Base-by-base conservation (phyloP, 371 early-diverging fungal species). In the Rhizopus delemar region DNA sequence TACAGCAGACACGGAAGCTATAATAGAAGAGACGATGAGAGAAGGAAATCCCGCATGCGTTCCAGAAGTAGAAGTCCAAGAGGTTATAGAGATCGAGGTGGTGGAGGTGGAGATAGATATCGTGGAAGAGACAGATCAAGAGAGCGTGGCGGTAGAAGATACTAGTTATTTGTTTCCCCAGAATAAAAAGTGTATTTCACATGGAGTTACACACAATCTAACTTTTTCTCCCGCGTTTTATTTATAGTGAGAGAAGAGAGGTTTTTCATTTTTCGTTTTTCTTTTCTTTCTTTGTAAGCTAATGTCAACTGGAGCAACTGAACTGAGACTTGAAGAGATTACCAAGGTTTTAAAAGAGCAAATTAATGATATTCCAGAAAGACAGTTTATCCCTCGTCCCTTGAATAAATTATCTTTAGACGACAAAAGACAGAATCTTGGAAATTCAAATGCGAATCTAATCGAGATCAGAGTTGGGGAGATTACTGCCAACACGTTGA, bases 61-160 rank as follows among this genome's bases (percentile, higher is more conserved):
- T 77, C 78, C 3, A 60, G 81, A 63, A 72, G 71, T 65, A 46
- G 73, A 53, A 74, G 79, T 28, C 75, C 73, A 51, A 66, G 68
- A 15, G 69, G 68, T 15, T 73, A 71, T 38, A 73, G 68, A 59
- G 71, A 73, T 33, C 66, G 70, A 51, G 72, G 78, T 22, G 53
- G 73, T 35, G 78, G 70, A 49, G 72, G 78, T 22, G 53, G 73
- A 32, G 78, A 82, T 50, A 55, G 75, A 53, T 77, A 80, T 43
- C 41, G 81, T 41, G 78, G 80, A 31, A 71, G 81, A 63, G 78
- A 83, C 33, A 69, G 76, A 68, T 75, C 75, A 46, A 70, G 78
- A 65, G 75, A 77, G 41, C 66, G 78, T 59, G 59, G 77, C 60
- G 22, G 22, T 22, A 66, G 65, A 69, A 75, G 74, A 82, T 78